Evolutionary conservation across 352 stramenopile genomes (phyloP), one percentile per base, ranked within the genome.

Genomic region (Paralagenidium karlingii): DNA sequence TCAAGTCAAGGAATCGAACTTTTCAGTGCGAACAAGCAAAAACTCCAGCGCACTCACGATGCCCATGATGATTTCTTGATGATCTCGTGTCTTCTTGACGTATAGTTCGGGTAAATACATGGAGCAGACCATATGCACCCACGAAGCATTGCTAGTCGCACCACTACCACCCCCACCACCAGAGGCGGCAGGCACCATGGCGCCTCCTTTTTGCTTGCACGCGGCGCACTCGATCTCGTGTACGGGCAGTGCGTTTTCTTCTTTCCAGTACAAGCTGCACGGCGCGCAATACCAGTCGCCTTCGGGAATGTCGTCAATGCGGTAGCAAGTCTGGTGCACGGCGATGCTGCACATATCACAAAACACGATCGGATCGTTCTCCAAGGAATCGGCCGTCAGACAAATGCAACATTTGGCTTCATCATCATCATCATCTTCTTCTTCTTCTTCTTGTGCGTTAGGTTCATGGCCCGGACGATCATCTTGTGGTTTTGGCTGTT

Each of bases 241-340:
- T 11, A 68, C 79, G 8, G 64, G 61, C 9, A 65, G 64, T 19
- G 74, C 41, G 19, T 62, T 68, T 24, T 60, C 61, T 18, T 56
- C 47, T 1, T 73, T 34, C 34, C 73, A 39, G 34, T 79, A 80
- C 18, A 45, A 55, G 40, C 46, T 48, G 34, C 83, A 95, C 18
- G 65, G 67, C 10, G 67, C 55, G 43, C 78, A 91, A 46, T 70
- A 80, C 74, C 74, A 91, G 51, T 85, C 69, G 28, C 63, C 66
- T 2, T 85, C 70, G 0, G 78, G 78, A 4, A 91, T 32, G 16
- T 58, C 55, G 21, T 57, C 54, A 31, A 91, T 63, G 24, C 68
- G 51, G 48, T 91, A 91, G 52, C 78, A 91, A 13, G 65, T 82
- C 43, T 88, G 71, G 41, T 91, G 78, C 33, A 91, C 73, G 0